Evolutionary conservation across 495 filamentous ascomycete species (phyloP), one percentile per base, ranked within the genome.

Genomic region (Mytilinidion resinicola): DNA sequence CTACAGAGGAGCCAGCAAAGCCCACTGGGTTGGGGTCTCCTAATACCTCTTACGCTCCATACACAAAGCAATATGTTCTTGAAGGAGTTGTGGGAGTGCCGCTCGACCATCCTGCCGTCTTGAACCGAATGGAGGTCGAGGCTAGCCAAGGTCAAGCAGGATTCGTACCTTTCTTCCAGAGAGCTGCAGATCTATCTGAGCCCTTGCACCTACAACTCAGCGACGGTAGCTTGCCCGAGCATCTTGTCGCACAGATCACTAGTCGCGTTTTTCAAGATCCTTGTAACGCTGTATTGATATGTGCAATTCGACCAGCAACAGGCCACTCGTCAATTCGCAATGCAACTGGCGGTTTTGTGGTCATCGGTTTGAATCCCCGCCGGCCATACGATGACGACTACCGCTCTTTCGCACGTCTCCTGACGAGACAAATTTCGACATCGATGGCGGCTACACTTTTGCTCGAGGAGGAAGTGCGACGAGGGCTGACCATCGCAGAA

Each of bases 331-430:
- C 10, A 11, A 10, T n/a, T 17, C 15, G n/a, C 6, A 44, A 55
- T 14, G 43, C 44, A 14, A 35, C 53, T 7, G 44, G 52, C 7
- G 64, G 56, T 2, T 67, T 67, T 47, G 4, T 67, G 12, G 47
- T 67, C 12, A 52, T 67, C 6, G 64, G 64, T 3, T 36, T 67
- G 2, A 67, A 67, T 44, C 61, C 61, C 1, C 56, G 61, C 9
- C 51, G 54, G 37, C 61, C 61, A 1, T 64, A 53, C 43, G 61
- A 67, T 38, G 53, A 57, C 20, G 57, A 57, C 12, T 64, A 64
- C 36, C 30, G 52, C 19, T 36, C 39, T 9, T 67, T 67, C 41
- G 44, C 62, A 38, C 42, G 56, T 11, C 37, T 62, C 3, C 14
- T 60, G 21, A 47, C 7, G 19, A 20, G 61, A n/a, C 47, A 53